Evolutionary conservation across 2,329 filamentous ascomycete species (phyloP), one percentile per base, ranked within the genome.

Genomic region (Ophiostoma angusticollis): DNA sequence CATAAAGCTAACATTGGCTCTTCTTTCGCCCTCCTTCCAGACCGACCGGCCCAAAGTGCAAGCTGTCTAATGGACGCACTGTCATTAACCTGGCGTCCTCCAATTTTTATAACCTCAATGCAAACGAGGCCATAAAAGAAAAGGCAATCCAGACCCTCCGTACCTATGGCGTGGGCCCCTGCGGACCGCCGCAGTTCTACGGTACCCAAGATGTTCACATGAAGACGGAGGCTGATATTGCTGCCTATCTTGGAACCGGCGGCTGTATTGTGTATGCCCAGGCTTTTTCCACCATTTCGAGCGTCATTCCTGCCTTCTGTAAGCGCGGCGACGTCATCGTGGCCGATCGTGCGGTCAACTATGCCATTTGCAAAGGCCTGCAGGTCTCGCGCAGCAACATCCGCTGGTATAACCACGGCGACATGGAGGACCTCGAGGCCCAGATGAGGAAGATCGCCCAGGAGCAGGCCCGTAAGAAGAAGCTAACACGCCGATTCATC

Each of bases 151-250:
- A 89, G 58, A 93, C 87, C 0, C 72, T 98, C 28, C 83, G 89
- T 44, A 93, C 84, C 16, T 98, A 98, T 52, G 91, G 91, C 41
- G 93, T 98, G 29, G 93, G 91, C 8, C 89, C 91, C 41, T 98
- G 91, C 57, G 91, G 91, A 16, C 91, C 91, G 14, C 91, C 91
- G 6, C 87, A 93, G 47, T 98, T 98, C 64, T 98, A 98, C 63
- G 91, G 87, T 48, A 98, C 86, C 23, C 89, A 96, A 58, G 91
- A 98, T 61, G 87, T 96, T 32, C 91, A 98, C 60, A 89, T 95
- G 75, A 91, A 93, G 66, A 86, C 85, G 13, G 91, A 98, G 62
- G 76, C 84, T 41, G 89, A 96, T 57, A 87, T 98, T 54, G 86
- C 91, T 18, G 74, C 82, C 9, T 93, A 89, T 56, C 63, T 98